Evolutionary conservation across 1,284 basidiomycete species (phyloP), one percentile per base, ranked within the genome.

Genomic region (Cryptococcus neoformans): DNA sequence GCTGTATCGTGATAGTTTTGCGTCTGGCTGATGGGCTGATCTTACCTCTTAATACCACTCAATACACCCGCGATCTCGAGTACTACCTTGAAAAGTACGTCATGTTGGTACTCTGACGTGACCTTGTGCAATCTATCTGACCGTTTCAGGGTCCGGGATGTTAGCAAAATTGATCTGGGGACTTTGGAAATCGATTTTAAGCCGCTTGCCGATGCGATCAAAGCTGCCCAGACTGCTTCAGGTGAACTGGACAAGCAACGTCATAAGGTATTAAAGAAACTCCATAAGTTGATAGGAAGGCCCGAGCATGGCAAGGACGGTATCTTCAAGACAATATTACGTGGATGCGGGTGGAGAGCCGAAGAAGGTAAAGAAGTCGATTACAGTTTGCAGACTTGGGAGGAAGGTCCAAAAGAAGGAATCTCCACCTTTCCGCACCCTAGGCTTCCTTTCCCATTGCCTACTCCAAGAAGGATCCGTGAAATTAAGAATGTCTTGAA

Each of bases 41-140:
- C 40, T 62, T 83, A 4, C 89, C 89, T 2, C 73, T 92, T 54
- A 90, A 92, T 72, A 86, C 88, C 2, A 88, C 87, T 1, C 85
- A 88, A 63, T 90, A 90, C 68, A 79, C 86, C 1, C 64, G 81
- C 14, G 87, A 88, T 66, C 80, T 91, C 6, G 75, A 78, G 45
- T 73, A 78, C 9, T 90, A 90, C 69, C 77, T 86, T 38, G 78
- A 82, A 40, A 80, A 80, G 82, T 59, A 38, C 50, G 63, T 46
- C 11, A 11, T 21, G 12, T 12, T n/a, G n/a, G n/a, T n/a, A n/a
- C n/a, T n/a, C n/a, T n/a, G n/a, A n/a, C n/a, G n/a, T n/a, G n/a
- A 9, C 37, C 9, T 2, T 9, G 6, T 11, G 10, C n/a, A 16
- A 42, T 17, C 12, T 2, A n/a, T 12, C 49, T 49, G 6, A 28